These are phyloP conservation scores for Tolypocladium nubicola DNA, from an alignment of 2,329 filamentous ascomycete species.

Conservation along the genomic window DNA sequence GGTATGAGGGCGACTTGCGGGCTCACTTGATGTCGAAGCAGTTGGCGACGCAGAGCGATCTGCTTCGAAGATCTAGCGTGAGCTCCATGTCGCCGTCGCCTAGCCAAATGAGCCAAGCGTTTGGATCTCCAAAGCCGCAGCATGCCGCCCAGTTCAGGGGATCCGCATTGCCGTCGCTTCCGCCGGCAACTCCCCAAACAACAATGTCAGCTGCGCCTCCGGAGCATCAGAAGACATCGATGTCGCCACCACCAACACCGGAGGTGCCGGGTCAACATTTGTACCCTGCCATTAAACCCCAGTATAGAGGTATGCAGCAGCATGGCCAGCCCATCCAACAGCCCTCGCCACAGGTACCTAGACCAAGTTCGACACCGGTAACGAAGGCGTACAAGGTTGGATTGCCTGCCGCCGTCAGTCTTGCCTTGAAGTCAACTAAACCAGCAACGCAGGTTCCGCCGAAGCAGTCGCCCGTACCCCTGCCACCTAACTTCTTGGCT, in stretches of 20 bases:
- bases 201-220: neutral
- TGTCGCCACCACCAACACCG: slow-evolving; percentile 4
- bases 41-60: slow-evolving; percentile 20
- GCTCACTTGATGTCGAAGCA: slow-evolving; percentile 30
- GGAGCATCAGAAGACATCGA: slow-evolving; percentile 7
- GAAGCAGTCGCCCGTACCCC: slow-evolving; percentile 32
- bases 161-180: neutral
- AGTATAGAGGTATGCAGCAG: neutral
- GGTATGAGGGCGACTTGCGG: slow-evolving; percentile 43
- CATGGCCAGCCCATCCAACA: neutral
- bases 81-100: slow-evolving; percentile 1
- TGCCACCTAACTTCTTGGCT: slow-evolving; percentile 32
- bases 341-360: slow-evolving; percentile 6
- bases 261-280: neutral
- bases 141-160: neutral
- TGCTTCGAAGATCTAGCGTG: slow-evolving; percentile 15
- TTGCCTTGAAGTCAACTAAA: slow-evolving; percentile 17
- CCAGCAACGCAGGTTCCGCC: slow-evolving; percentile 20
- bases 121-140: neutral
- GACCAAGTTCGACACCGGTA: slow-evolving; percentile 12
- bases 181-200: neutral
- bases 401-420: slow-evolving; percentile 12
- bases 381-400: slow-evolving; percentile 23
- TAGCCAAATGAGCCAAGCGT: neutral
- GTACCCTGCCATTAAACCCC: neutral